Evolutionary conservation across 768 basidiomycete species (phyloP).

Genomic region (Glaciozyma antarctica): DNA sequence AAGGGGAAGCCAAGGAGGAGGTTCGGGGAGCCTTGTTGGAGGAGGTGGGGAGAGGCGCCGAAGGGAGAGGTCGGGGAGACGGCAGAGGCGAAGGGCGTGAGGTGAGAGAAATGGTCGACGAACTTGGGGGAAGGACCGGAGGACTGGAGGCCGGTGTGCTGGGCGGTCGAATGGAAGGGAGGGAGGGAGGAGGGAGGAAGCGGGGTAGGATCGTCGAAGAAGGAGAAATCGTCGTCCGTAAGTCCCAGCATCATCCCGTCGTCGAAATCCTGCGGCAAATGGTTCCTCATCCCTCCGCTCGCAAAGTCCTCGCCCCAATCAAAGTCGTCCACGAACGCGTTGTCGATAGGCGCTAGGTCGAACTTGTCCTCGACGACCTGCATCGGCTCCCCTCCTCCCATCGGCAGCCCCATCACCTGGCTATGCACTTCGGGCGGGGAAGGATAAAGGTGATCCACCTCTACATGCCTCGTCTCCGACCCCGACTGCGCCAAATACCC

Average conservation of each 20-base stretch:
- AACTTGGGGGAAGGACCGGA: constrained; percentile 17
- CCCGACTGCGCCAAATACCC: not conserved
- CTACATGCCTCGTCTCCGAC: not conserved
- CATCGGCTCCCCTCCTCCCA: constrained; percentile 4
- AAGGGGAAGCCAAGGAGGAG: not conserved
- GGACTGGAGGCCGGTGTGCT: not conserved
- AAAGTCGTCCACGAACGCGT: constrained; percentile 11
- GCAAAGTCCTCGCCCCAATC: constrained; percentile 30
- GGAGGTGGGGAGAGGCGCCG: not conserved
- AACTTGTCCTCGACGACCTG: not conserved
- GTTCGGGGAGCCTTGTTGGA: constrained; percentile 4
- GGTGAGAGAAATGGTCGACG: constrained; percentile 21
- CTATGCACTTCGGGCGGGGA: not conserved
- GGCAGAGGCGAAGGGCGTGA: constrained; percentile 3
- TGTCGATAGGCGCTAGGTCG: constrained; percentile 19
- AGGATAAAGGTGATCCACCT: constrained; percentile 4
- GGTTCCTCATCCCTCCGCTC: not conserved
- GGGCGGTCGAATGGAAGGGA: not conserved
- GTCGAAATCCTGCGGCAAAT: constrained; percentile 6
- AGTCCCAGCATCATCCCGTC: constrained; percentile 24
- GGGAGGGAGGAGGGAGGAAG: not conserved
- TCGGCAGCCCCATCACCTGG: not conserved
- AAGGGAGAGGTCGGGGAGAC: constrained; percentile 4
- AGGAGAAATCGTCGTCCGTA: constrained; percentile 32
- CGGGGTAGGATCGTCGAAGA: constrained; percentile 22